Evolutionary conservation across 352 stramenopile species (phyloP).

Genomic region (Elongisporangium undulatum): DNA sequence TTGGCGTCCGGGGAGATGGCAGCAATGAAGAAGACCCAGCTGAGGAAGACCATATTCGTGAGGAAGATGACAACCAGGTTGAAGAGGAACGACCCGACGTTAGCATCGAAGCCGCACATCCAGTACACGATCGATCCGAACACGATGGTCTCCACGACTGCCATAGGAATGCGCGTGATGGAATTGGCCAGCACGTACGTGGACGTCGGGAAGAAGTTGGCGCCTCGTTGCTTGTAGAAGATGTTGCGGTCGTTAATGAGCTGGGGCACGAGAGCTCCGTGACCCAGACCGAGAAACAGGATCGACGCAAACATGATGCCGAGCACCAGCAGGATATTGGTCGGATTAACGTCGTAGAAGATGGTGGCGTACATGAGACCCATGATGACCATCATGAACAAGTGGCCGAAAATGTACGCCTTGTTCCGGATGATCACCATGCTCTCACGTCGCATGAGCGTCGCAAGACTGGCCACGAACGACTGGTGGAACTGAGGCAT

Average conservation of each 20-base stretch:
- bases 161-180: conserved; percentile 26
- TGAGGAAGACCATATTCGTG: conserved; percentile 33
- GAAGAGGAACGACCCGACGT: conserved; percentile 21
- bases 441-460: conserved; percentile 50
- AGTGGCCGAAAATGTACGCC: conserved; percentile 34
- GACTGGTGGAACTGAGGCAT: conserved; percentile 30
- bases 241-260: conserved; percentile 53
- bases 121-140: conserved; percentile 78
- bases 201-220: conserved; percentile 68
- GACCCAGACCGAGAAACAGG: conserved; percentile 67
- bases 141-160: conserved; percentile 42
- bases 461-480: conserved; percentile 16
- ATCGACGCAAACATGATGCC: conserved; percentile 65
- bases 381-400: conserved; percentile 40
- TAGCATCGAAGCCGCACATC: conserved; percentile 44
- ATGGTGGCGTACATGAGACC: conserved; percentile 35
- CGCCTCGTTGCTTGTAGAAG: conserved; percentile 79
- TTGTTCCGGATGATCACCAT: conserved; percentile 55
- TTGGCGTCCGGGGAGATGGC: conserved; percentile 20
- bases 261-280: conserved; percentile 56
- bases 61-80: conserved; percentile 40
- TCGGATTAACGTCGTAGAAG: conserved; percentile 19
- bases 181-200: conserved; percentile 52
- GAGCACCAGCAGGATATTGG: conserved; percentile 16
- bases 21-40: conserved; percentile 37